These are phyloP conservation scores for Phytopythium cucurbitacearum DNA, from an alignment of 352 stramenopile species.

Conservation along the genomic window DNA sequence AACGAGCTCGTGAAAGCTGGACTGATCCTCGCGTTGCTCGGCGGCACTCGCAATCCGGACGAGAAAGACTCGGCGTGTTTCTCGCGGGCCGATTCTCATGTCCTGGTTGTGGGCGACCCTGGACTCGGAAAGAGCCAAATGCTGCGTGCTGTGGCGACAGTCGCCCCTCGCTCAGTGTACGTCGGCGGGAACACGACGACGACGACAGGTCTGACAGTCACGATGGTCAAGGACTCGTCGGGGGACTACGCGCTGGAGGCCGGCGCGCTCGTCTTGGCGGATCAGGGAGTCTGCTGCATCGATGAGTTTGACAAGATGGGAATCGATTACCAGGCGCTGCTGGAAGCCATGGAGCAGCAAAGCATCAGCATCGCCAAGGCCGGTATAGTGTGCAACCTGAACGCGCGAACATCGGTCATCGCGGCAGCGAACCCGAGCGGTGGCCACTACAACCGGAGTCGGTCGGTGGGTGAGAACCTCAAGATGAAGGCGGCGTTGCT, in stretches of 20 bases:
- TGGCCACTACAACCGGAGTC: constrained; percentile 95
- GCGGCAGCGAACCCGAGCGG: constrained; percentile 96
- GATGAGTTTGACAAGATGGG: constrained; percentile 99
- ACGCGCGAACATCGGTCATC: constrained; percentile 93
- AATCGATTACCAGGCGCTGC: constrained; percentile 86
- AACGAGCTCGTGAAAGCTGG: constrained; percentile 98
- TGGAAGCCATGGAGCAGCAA: constrained; percentile 99
- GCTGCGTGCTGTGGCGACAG: constrained; percentile 87
- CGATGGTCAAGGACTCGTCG: constrained; percentile 92
- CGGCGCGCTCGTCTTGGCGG: constrained; percentile 90
- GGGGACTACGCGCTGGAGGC: constrained; percentile 91
- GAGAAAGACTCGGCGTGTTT: constrained; percentile 53
- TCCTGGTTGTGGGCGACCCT: constrained; percentile 95
- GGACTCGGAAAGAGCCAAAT: constrained; percentile 96
- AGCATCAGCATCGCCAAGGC: constrained; percentile 93
- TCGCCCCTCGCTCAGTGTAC: constrained; percentile 94
- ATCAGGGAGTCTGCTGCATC: constrained; percentile 96
- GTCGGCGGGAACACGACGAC: constrained; percentile 96
- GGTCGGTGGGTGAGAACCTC: constrained; percentile 95
- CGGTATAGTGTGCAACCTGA: constrained; percentile 94
- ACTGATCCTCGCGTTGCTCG: constrained; percentile 93
- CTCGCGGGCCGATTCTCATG: constrained; percentile 92
- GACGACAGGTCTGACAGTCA: constrained; percentile 95
- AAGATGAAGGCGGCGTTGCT: constrained; percentile 96
- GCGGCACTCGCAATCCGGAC: constrained; percentile 81